Evolutionary conservation across 768 basidiomycete species (phyloP).

Genomic region (Hypholoma fasciculare): DNA sequence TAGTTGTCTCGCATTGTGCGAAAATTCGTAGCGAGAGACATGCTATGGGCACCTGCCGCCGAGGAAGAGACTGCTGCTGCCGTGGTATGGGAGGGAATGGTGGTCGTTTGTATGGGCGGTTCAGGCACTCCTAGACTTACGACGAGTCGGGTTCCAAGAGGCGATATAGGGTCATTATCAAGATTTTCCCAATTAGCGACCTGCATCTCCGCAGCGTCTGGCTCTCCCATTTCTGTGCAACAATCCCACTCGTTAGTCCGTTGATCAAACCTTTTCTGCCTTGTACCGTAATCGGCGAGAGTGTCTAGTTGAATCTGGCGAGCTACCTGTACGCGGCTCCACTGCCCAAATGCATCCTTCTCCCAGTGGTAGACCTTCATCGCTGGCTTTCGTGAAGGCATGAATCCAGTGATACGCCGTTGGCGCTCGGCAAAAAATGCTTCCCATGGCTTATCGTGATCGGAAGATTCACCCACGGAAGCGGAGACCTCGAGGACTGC

Average conservation of each 20-base stretch:
- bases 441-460: neutral
- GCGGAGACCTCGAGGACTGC: too few relatives aligned
- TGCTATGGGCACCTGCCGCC: too few relatives aligned
- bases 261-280: neutral
- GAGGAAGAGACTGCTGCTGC: too few relatives aligned
- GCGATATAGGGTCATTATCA: too few relatives aligned
- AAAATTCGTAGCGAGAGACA: too few relatives aligned
- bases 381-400: neutral
- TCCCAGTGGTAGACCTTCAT: neutral
- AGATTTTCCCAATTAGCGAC: too few relatives aligned
- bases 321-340: neutral
- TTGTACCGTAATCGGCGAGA: neutral
- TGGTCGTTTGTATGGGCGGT: too few relatives aligned
- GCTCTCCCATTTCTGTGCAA: neutral
- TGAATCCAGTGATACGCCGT: neutral
- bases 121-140: too few relatives aligned
- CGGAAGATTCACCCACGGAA: neutral
- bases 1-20: too few relatives aligned
- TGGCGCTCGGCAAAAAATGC: neutral
- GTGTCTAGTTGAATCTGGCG: neutral
- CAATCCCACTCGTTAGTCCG: neutral
- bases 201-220: neutral
- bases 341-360: neutral
- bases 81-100: too few relatives aligned
- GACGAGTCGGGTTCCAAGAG: too few relatives aligned